Percentiles rank a stretch among this genome's conserved stretches.
phyloP scores from a whole-genome alignment of 2,329 filamentous ascomycete species.

The Aspergillus fumigatiaffinis region DNA sequence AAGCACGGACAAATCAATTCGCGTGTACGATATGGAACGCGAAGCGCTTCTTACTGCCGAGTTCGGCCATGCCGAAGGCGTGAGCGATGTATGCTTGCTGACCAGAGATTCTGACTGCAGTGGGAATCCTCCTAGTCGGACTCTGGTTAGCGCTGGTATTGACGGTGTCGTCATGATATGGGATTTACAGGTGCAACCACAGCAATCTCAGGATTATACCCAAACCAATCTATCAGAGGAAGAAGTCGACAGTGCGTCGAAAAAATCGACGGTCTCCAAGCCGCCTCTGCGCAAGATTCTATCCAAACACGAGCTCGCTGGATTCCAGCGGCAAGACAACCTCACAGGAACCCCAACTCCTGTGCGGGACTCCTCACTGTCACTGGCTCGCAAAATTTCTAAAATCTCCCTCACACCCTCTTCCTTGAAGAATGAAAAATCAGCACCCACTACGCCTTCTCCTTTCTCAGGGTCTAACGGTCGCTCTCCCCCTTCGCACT shows the following conservation, averaged over 20 bases:
- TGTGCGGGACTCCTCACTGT: slow-evolving; percentile 46
- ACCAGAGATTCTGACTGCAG: slow-evolving; percentile 38
- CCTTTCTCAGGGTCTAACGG: slow-evolving; percentile 23
- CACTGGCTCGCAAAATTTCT: slow-evolving; percentile 53
- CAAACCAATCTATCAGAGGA: slow-evolving; percentile 28
- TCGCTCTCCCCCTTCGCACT: slow-evolving; percentile 26
- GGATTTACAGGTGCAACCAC: slow-evolving; percentile 41
- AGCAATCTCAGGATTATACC: slow-evolving; percentile 26
- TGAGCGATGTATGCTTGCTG: slow-evolving; percentile 76
- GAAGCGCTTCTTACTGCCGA: slow-evolving; percentile 79
- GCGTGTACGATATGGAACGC: slow-evolving; percentile 76
- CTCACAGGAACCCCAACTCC: slow-evolving; percentile 41
- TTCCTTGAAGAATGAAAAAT: slow-evolving; percentile 26
- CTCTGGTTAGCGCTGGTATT: slow-evolving; percentile 68
- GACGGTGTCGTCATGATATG: slow-evolving; percentile 84
- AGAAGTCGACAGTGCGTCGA: slow-evolving; percentile 37
- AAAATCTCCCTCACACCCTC: slow-evolving; percentile 46
- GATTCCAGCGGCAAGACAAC: slow-evolving; percentile 59
- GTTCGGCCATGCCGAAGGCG: slow-evolving; percentile 92
- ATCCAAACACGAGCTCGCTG: slow-evolving; percentile 80
- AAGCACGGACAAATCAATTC: slow-evolving; percentile 91
- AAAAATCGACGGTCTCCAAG: slow-evolving; percentile 53
- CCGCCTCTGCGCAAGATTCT: slow-evolving; percentile 80
- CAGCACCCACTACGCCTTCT: slow-evolving; percentile 29
- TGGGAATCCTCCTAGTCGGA: slow-evolving; percentile 44